Base-by-base conservation (phyloP, 768 basidiomycete species). In the Clavaria fumosa region DNA sequence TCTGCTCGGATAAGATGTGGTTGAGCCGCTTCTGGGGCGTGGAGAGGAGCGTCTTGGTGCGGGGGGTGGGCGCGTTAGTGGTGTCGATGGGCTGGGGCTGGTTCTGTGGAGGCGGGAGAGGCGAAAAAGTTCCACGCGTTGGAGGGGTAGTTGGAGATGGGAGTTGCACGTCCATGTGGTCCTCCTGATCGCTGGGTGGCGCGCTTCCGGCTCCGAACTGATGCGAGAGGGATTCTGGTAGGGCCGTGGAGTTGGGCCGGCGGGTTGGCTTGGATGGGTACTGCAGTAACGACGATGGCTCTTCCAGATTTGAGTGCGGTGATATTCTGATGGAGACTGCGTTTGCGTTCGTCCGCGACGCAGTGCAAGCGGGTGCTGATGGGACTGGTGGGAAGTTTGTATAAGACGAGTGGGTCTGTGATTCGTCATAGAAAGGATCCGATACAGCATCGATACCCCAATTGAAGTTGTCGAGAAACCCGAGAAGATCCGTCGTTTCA, bases 1-100 rank as follows among this genome's bases (percentile, higher is more conserved):
- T 85, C 58, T 93, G 88, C 53, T 93, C 89, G 5, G 84, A 88
- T 71, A 86, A 77, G 64, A 93, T 90, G 61, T 93, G 86, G 53
- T 90, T 89, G 11, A 85, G 70, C 9, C 86, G 72, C 50, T 89
- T 88, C 57, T 91, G 84, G 0, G 84, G 84, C 3, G 74, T 76
- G 4, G 84, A 80, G 18, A 90, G 65, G 14, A 84, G 68, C 0
- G 76, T 66, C 45, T 82, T 84, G 15, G 66, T 37, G 42, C 66
- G 63, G 31, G 62, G 47, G 26, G 9, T 28, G 26, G 26, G 26
- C 9, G 9, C 9, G 14, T 9, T 40, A 14, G 48, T 44, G 23
- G 47, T 45, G 26, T 28, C 26, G 14, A 28, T 28, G 26, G 7
- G 43, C 23, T 15, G 48, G 24, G 18, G 41, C n/a, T 47, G 43